phyloP scores from a whole-genome alignment of 2,329 filamentous ascomycete species.

The Apiospora arundinis region DNA sequence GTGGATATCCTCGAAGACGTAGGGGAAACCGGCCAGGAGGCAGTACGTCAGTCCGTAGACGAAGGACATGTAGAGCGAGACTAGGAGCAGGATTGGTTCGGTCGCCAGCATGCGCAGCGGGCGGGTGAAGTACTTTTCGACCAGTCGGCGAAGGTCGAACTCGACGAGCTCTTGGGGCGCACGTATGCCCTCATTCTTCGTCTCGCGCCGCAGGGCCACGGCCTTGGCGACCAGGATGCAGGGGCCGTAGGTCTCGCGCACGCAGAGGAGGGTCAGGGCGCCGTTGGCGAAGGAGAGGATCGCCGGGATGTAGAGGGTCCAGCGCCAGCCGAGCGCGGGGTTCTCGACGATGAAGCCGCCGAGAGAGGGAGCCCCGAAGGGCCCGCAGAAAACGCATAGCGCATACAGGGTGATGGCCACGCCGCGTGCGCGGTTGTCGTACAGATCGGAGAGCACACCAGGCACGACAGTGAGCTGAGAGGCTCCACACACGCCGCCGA shows the following conservation, averaged over 20 bases:
- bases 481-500: conserved; percentile 21
- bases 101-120: conserved; percentile 21
- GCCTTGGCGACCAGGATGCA: conserved; percentile 13
- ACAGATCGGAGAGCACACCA: conserved; percentile 2
- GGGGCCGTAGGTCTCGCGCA: conserved; percentile 19
- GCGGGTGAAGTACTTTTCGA: conserved; percentile 20
- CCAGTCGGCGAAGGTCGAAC: conserved; percentile 7
- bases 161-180: conserved; percentile 8
- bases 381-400: conserved; percentile 15
- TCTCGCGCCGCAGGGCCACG: not conserved
- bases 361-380: conserved; percentile 11
- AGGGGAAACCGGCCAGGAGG: conserved; percentile 18
- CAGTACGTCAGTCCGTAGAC: conserved; percentile 20
- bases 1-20: conserved; percentile 15
- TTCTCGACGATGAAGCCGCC: conserved; percentile 15
- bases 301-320: conserved; percentile 13
- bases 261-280: not conserved
- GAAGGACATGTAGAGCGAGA: conserved; percentile 22
- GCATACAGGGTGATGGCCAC: conserved; percentile 16
- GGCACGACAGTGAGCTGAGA: conserved; percentile 16
- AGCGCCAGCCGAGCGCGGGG: conserved; percentile 5
- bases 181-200: not conserved
- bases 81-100: conserved; percentile 20
- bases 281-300: conserved; percentile 18
- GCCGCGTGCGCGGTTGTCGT: conserved; percentile 14